Conservation (phyloP, 176 grass and related monocot species). For the Dactylis glomerata region DNA sequence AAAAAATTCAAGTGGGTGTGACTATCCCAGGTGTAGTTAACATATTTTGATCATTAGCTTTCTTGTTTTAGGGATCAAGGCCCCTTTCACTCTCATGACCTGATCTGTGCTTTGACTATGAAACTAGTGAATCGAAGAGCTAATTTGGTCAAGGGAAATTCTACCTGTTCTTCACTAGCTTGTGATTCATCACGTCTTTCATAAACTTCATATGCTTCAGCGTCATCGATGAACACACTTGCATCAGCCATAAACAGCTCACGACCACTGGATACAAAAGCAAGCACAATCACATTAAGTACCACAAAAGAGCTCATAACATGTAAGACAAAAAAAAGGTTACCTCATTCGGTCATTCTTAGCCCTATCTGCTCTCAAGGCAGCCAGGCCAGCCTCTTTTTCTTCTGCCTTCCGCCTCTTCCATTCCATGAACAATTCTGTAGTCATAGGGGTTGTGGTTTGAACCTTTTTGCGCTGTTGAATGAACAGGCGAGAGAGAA, state of each 20-base stretch:
- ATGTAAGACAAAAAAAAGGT: conserved; percentile 20
- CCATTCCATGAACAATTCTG: conserved; percentile 93
- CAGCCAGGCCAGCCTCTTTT: conserved; percentile 75
- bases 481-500: conserved; percentile 30
- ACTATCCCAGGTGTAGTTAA: not conserved
- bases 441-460: conserved; percentile 70
- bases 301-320: not conserved
- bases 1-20: not conserved
- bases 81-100: not conserved
- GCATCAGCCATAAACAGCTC: conserved; percentile 92
- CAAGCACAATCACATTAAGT: conserved; percentile 11
- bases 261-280: conserved; percentile 74
- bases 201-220: conserved; percentile 93
- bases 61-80: not conserved
- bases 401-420: conserved; percentile 89
- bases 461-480: conserved; percentile 73
- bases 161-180: conserved; percentile 57
- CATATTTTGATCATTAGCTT: not conserved
- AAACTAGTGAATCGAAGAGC: not conserved
- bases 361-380: conserved; percentile 78
- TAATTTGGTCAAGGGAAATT: conserved; percentile 10
- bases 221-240: conserved; percentile 96
- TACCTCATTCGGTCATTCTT: conserved; percentile 99
- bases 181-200: conserved; percentile 65
- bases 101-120: not conserved